Conservation (phyloP, 1,139 yeast species). For the Suhomyces bokatorum region DNA sequence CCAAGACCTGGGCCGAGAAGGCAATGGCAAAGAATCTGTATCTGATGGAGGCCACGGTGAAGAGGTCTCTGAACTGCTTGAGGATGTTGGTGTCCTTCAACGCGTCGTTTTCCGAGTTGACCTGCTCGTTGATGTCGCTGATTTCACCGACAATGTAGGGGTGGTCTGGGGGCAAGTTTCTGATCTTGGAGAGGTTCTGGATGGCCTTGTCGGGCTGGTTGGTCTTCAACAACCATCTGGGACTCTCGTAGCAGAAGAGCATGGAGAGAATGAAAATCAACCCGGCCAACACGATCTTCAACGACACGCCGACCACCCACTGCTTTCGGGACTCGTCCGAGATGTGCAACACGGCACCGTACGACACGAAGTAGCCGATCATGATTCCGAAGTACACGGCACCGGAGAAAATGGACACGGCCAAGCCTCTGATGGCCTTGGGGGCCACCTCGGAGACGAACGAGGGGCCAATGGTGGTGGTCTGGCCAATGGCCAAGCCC, state of each 20-base stretch:
- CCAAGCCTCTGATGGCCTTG: slow-evolving; percentile 51
- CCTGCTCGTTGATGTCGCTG: slow-evolving; percentile 50
- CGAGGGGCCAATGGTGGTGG: slow-evolving; percentile 58
- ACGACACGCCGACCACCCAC: slow-evolving; percentile 31
- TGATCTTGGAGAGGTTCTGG: slow-evolving; percentile 41
- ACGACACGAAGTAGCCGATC: slow-evolving; percentile 52
- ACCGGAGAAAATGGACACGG: slow-evolving; percentile 53
- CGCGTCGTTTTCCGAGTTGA: slow-evolving; percentile 40
- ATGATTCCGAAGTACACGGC: slow-evolving; percentile 57
- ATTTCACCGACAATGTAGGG: slow-evolving; percentile 54
- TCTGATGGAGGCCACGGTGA: slow-evolving; percentile 37
- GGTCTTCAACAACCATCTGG: slow-evolving; percentile 47
- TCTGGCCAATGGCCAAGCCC: slow-evolving; percentile 58
- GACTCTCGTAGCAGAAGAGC: slow-evolving; percentile 42
- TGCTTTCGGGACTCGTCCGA: slow-evolving; percentile 30
- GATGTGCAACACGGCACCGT: slow-evolving; percentile 40
- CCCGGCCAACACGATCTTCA: slow-evolving; percentile 45
- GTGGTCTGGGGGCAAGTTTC: slow-evolving; percentile 52
- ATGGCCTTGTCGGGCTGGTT: slow-evolving; percentile 39
- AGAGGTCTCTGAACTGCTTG: slow-evolving; percentile 33
- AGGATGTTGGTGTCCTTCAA: slow-evolving; percentile 26
- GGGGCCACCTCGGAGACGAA: slow-evolving; percentile 58
- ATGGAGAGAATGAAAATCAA: slow-evolving; percentile 38
- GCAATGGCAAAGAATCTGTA: slow-evolving; percentile 49
- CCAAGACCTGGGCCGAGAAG: slow-evolving; percentile 49